Percentiles rank a stretch among this genome's conserved stretches.
phyloP scores from a whole-genome alignment of 805 yeast species.

The Ogataea wickerhamii region DNA sequence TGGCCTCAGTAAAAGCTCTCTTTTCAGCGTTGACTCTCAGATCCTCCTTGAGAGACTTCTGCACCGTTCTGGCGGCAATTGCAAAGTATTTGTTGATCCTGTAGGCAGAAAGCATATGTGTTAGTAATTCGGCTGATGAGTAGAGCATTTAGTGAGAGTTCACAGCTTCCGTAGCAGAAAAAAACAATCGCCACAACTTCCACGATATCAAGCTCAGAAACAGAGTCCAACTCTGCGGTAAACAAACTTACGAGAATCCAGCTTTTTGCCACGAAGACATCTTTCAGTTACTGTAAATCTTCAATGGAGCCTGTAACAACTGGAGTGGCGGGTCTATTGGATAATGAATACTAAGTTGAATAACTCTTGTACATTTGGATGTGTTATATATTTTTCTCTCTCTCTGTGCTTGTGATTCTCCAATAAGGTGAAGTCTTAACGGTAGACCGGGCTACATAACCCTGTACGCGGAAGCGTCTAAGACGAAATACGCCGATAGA shows the following conservation, averaged over 20 bases:
- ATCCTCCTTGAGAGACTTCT: slow-evolving; percentile 86
- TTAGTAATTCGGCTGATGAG: too few relatives aligned
- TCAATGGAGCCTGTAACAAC: too few relatives aligned
- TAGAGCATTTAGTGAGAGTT: too few relatives aligned
- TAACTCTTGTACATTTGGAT: too few relatives aligned
- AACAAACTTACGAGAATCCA: slow-evolving; percentile 60
- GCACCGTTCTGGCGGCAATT: slow-evolving; percentile 83
- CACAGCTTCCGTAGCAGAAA: too few relatives aligned
- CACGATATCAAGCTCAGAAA: too few relatives aligned
- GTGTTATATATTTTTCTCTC: not conserved
- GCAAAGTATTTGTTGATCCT: slow-evolving; percentile 81
- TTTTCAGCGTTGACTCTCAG: slow-evolving; percentile 66
- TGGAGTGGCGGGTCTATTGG: not conserved
- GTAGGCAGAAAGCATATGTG: too few relatives aligned
- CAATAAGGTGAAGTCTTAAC: slow-evolving; percentile 7
- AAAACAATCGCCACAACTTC: too few relatives aligned
- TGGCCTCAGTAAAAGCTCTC: slow-evolving; percentile 73
- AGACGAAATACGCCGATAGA: not conserved
- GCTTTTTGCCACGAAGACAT: slow-evolving; percentile 66
- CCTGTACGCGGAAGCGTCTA: not conserved
- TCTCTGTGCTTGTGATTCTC: slow-evolving; percentile 5
- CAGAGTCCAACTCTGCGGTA: too few relatives aligned
- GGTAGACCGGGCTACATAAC: not conserved
- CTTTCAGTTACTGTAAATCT: too few relatives aligned
- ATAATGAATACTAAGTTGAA: too few relatives aligned